Conservation (phyloP, 805 yeast genomes). For the Saturnispora sekii region DNA sequence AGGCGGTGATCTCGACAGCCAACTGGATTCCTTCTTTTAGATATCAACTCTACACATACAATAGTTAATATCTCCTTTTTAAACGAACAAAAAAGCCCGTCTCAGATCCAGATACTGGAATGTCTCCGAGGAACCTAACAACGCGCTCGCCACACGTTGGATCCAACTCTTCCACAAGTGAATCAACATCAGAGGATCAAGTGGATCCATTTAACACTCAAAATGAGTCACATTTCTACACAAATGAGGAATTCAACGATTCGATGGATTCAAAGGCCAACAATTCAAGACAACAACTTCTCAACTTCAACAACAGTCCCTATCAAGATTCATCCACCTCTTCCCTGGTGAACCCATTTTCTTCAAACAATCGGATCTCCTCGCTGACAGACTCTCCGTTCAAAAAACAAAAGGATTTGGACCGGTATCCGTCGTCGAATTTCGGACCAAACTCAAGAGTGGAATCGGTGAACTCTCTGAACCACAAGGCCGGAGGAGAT, state of each 20-base stretch:
- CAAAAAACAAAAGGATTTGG: conserved; percentile 40
- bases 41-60: too few relatives aligned
- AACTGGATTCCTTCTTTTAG: too few relatives aligned
- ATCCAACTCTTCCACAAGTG: conserved; percentile 19
- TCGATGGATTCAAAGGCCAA: conserved; percentile 6
- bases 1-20: too few relatives aligned
- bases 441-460: conserved; percentile 35
- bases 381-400: conserved; percentile 2
- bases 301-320: conserved; percentile 16
- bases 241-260: too few relatives aligned
- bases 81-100: neutral
- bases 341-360: conserved; percentile 24
- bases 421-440: conserved; percentile 50
- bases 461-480: conserved; percentile 37
- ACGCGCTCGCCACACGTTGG: conserved; percentile 26
- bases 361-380: conserved; percentile 19
- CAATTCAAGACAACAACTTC: conserved; percentile 16
- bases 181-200: conserved; percentile 11
- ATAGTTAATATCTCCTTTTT: too few relatives aligned
- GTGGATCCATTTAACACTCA: conserved; percentile 22
- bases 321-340: conserved; percentile 22
- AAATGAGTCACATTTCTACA: conserved; percentile 6
- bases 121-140: conserved; percentile 28
- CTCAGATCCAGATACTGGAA: neutral
- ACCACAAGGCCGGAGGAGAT: conserved; percentile 23